A percentile compares a stretch with the other conserved stretches of the same genome.
phyloP scores from a whole-genome alignment of 768 basidiomycete species.

The Leccinellum albellum region DNA sequence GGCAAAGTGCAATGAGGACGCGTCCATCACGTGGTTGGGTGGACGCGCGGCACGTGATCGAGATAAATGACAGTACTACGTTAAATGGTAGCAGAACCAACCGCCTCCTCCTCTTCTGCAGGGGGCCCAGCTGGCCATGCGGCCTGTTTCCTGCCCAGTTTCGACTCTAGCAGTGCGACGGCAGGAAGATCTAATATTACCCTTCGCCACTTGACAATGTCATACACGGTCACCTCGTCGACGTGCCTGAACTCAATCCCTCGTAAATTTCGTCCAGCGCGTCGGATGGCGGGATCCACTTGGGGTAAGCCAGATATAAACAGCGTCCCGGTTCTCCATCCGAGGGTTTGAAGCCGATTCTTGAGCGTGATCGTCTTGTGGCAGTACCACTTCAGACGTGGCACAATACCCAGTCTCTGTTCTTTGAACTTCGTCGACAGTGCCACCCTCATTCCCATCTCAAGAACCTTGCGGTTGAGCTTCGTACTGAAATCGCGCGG shows the following conservation, averaged over 20 bases:
- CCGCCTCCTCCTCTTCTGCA: constrained; percentile 8
- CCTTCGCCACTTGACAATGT: constrained; percentile 79
- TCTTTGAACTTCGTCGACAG: constrained; percentile 80
- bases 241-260: constrained; percentile 60
- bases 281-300: constrained; percentile 51
- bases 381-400: constrained; percentile 65
- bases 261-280: constrained; percentile 70
- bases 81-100: not conserved
- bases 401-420: constrained; percentile 70
- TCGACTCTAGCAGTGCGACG: constrained; percentile 72
- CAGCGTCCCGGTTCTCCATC: constrained; percentile 64
- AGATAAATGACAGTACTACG: not conserved
- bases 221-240: constrained; percentile 72
- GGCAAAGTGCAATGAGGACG: constrained; percentile 13
- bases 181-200: constrained; percentile 79
- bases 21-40: constrained; percentile 28
- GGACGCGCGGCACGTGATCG: constrained; percentile 2
- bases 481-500: constrained; percentile 90
- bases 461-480: constrained; percentile 86
- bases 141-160: constrained; percentile 42
- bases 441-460: constrained; percentile 91
- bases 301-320: constrained; percentile 66
- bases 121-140: constrained; percentile 1
- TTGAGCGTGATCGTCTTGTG: constrained; percentile 68
- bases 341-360: constrained; percentile 57